Evolutionary conservation across 305 asterid species (phyloP).

Genomic region (Rubia peregrina): DNA sequence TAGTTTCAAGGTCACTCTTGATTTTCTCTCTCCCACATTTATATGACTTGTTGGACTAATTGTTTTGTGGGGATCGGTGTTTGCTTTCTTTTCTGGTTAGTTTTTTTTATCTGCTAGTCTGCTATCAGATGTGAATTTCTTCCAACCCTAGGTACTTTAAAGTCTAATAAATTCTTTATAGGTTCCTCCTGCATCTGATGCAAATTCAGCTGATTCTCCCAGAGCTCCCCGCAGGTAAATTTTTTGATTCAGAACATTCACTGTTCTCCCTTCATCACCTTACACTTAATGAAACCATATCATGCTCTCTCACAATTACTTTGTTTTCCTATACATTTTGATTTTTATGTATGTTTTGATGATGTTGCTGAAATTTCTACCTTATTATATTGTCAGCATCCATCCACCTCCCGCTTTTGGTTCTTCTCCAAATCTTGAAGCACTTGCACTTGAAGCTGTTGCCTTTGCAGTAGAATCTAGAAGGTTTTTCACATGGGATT

Average conservation of each 20-base stretch:
- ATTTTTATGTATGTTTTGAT: slow-evolving; percentile 10
- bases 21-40: neutral
- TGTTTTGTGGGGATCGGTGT: neutral
- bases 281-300: neutral
- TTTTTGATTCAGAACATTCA: neutral
- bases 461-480: slow-evolving; percentile 33
- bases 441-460: slow-evolving; percentile 78
- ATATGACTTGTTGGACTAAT: neutral
- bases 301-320: neutral
- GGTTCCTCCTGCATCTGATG: slow-evolving; percentile 32
- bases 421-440: slow-evolving; percentile 95
- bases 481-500: slow-evolving; percentile 29
- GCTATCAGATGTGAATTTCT: neutral
- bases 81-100: neutral
- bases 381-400: slow-evolving; percentile 38
- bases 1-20: neutral
- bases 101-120: neutral
- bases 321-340: slow-evolving; percentile 1
- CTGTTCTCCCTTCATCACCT: neutral
- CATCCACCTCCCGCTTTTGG: slow-evolving; percentile 99
- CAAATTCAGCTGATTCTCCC: slow-evolving; percentile 18
- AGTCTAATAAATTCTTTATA: slow-evolving; percentile 9
- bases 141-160: neutral
- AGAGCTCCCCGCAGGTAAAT: slow-evolving; percentile 28
- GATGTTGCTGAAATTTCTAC: slow-evolving; percentile 23